phyloP scores from a whole-genome alignment of 2,329 filamentous ascomycete genomes.

The Colletotrichum euphorbiae region DNA sequence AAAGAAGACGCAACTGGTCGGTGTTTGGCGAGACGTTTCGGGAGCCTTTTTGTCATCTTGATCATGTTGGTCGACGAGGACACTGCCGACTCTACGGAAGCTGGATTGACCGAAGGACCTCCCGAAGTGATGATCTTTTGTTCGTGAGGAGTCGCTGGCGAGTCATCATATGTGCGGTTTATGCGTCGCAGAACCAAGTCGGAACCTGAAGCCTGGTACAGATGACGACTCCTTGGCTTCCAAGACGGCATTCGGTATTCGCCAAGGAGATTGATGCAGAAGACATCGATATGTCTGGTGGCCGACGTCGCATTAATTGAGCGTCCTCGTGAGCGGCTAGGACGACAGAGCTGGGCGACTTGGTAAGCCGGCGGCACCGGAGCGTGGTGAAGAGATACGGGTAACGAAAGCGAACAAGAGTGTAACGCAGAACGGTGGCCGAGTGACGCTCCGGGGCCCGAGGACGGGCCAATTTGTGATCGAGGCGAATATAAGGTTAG shows the following conservation, averaged over 20 bases:
- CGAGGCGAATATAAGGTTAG: conserved; percentile 12
- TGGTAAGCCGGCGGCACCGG: conserved; percentile 22
- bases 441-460: conserved; percentile 7
- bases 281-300: conserved; percentile 6
- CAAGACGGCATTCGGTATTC: conserved; percentile 27
- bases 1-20: background rate
- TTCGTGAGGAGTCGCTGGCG: background rate
- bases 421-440: conserved; percentile 3
- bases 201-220: background rate
- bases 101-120: conserved; percentile 20
- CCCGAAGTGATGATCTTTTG: background rate
- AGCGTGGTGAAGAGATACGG: no score
- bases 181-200: conserved; percentile 23
- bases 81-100: conserved; percentile 8
- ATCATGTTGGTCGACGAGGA: background rate
- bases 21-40: background rate
- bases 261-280: conserved; percentile 15
- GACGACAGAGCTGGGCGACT: conserved; percentile 27
- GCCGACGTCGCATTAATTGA: conserved; percentile 27
- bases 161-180: background rate
- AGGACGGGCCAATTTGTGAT: conserved; percentile 1
- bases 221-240: conserved; percentile 28
- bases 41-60: background rate
- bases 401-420: conserved; percentile 11
- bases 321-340: conserved; percentile 5